Evolutionary conservation across 2,329 filamentous ascomycete species (phyloP), one percentile per base, ranked within the genome.

Genomic region (Capronia coronata): DNA sequence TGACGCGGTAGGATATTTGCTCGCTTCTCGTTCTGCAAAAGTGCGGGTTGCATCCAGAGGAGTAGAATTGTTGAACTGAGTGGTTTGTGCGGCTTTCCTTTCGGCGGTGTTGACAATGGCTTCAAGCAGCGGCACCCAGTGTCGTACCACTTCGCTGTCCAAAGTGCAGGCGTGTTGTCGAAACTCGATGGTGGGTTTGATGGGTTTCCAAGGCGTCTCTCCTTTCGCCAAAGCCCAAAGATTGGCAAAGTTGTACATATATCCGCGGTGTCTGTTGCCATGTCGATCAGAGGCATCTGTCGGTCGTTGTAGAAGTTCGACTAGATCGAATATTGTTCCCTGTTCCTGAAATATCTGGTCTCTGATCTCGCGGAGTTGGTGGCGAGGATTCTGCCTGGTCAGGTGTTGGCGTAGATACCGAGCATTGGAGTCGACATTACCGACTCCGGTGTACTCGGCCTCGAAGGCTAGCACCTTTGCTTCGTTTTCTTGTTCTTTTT

Each of bases 101-200:
- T 57, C 56, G 2, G 54, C 54, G 14, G 39, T 43, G 27, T 43
- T 43, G 6, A 51, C 43, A 34, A 54, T 51, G 9, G 55, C 56
- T 38, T 56, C 51, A 25, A 56, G 34, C n/a, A 59, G 48, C 1
- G 19, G 38, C 4, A 59, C 51, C 55, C 57, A 59, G 40, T 49
- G 48, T 21, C 46, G 42, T 16, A 58, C 35, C 11, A 38, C 49
- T 6, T 37, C 41, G 4, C 40, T 27, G n/a, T 56, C 49, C 25
- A 51, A 27, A 7, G 47, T 52, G 27, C 55, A 56, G 2, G 45
- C 55, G 41, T 59, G 57, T 34, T 59, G 57, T 11, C 55, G 46
- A 32, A 59, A 58, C 43, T 58, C 57, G 19, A 58, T 48, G 10
- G 57, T 58, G 8, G 55, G 55, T 30, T 51, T 53, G 32, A 49